Evolutionary conservation across 2,329 filamentous ascomycete species (phyloP), one percentile per base, ranked within the genome.

Genomic region (Emericellopsis cladophorae): DNA sequence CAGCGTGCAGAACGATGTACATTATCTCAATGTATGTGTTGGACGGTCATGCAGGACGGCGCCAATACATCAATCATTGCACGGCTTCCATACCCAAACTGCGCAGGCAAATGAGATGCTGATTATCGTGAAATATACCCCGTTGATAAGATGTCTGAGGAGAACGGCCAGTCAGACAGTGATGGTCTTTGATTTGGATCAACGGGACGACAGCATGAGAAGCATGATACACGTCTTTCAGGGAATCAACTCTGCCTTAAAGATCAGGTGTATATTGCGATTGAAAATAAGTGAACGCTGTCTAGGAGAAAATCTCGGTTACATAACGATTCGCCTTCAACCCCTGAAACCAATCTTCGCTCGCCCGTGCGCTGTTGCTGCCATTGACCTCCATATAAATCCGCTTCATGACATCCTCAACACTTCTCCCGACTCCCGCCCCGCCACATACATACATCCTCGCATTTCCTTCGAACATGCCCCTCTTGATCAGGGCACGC

Each of bases 371-470:
- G n/a, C 18, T 15, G 7, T 21, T 7, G 3, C 3, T 8, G 9
- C 32, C 32, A 35, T 35, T 35, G 4, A 35, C 18, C n/a, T 35
- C 32, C 18, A 9, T 3, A 21, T 35, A 35, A 14, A 35, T 35
- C 32, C n/a, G 9, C 32, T 35, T 35, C 32, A 35, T 21, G 8
- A 35, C 32, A 10, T 35, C 32, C 32, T 35, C 32, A 14, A 35
- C 32, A 21, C 32, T 35, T 14, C 18, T 10, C 3, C 32, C 32
- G 9, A 21, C 9, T 5, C 32, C 32, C 8, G n/a, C n/a, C 3
- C 32, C 32, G 18, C 79, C 79, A 50, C 79, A 83, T 0, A 82
- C 72, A 51, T 72, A 82, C 5, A 79, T 56, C 49, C 71, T 70
- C 0, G 74, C 59, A 0, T 58, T 59, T 7, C 32, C 10, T 7